Percentiles rank a stretch among this genome's conserved stretches.
Evolutionary conservation across 345 rosid genomes (phyloP).

Genomic region (Gossypium thurberi): DNA sequence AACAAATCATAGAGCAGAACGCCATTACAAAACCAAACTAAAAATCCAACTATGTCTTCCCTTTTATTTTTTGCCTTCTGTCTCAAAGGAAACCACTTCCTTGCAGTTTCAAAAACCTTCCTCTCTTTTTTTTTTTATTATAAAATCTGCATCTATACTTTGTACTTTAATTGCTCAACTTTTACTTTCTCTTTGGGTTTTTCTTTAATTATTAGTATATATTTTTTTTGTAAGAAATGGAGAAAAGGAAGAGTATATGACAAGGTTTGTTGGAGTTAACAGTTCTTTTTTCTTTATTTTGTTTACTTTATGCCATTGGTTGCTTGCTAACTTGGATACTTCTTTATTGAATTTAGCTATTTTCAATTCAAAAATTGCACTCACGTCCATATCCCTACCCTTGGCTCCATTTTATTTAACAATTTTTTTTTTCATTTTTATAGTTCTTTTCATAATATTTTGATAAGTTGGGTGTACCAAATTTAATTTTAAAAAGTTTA

Average conservation of each 20-base stretch:
- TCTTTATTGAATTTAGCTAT: neutral
- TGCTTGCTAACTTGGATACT: neutral
- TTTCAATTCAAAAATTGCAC: neutral
- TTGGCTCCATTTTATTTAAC: neutral
- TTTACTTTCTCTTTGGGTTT: neutral
- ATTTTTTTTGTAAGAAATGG: neutral
- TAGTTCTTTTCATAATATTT: neutral
- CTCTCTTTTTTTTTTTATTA: neutral
- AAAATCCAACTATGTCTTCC: slow-evolving; percentile 17
- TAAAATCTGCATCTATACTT: neutral
- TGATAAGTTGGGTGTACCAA: too few species aligned
- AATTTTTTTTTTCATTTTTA: neutral
- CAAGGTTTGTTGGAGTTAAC: neutral
- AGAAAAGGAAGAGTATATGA: neutral
- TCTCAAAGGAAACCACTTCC: neutral
- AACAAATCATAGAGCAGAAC: slow-evolving; percentile 51
- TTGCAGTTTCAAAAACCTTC: neutral
- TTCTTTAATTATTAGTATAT: neutral
- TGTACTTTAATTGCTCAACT: neutral
- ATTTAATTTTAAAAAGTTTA: too few species aligned
- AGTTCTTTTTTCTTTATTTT: neutral
- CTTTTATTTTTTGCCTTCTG: too few species aligned
- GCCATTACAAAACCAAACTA: slow-evolving; percentile 39
- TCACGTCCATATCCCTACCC: neutral
- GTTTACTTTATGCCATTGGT: neutral